phyloP scores from a whole-genome alignment of 192 early-diverging fungal genomes.

The Entomortierella chlamydospora region DNA sequence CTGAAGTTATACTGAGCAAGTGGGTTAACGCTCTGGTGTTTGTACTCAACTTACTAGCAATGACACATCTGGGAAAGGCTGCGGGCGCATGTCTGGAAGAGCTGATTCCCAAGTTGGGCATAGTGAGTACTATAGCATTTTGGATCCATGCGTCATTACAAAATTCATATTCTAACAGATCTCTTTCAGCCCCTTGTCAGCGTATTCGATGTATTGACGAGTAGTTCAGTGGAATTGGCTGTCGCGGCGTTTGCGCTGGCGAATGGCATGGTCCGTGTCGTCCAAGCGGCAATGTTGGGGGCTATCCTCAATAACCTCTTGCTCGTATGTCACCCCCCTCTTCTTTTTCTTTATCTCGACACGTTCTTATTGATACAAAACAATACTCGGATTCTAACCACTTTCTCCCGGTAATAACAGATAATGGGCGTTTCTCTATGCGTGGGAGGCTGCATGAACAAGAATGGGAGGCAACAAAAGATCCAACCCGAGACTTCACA shows the following conservation, averaged over 20 bases:
- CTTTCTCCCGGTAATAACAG: not conserved
- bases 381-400: too few species aligned
- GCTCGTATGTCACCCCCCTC: constrained; percentile 61
- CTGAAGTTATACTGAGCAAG: constrained; percentile 11
- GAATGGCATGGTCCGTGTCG: constrained; percentile 69
- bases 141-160: not conserved
- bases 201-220: constrained; percentile 76
- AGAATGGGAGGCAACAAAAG: constrained; percentile 7
- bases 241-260: constrained; percentile 71
- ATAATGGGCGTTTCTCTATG: constrained; percentile 23
- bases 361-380: too few species aligned
- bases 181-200: constrained; percentile 74
- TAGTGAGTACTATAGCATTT: constrained; percentile 15
- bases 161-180: too few species aligned
- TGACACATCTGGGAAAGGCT: constrained; percentile 41
- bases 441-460: constrained; percentile 11
- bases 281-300: constrained; percentile 76
- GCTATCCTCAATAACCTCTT: constrained; percentile 90
- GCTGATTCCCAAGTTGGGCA: constrained; percentile 27
- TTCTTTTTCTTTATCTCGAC: constrained; percentile 4
- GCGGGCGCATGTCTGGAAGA: constrained; percentile 38
- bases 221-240: constrained; percentile 89
- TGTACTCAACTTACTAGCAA: constrained; percentile 33
- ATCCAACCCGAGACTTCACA: constrained; percentile 29
- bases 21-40: constrained; percentile 16